Percentiles rank a stretch among this genome's conserved stretches.
Conservation (phyloP, 164 flowering plant species). For the Warburgia ugandensis region DNA sequence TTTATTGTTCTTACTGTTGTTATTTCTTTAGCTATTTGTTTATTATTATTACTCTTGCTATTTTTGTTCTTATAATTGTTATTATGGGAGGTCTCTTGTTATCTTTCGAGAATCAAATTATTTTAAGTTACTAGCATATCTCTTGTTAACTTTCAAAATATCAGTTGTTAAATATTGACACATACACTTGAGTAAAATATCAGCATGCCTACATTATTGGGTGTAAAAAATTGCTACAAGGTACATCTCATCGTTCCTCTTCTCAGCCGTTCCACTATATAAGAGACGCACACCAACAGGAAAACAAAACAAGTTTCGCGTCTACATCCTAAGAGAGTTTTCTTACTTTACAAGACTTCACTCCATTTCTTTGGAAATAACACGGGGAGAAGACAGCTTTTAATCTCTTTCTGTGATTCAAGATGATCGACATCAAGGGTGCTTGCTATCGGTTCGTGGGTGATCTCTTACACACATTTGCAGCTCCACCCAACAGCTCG, state of each 20-base stretch:
- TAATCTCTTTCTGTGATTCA: neutral
- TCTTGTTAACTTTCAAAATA: neutral
- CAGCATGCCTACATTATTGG: too few relatives aligned
- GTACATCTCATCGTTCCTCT: neutral
- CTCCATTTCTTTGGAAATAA: too few relatives aligned
- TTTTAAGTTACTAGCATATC: neutral
- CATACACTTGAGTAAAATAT: neutral
- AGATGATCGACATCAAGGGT: conserved; percentile 16
- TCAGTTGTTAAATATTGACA: neutral
- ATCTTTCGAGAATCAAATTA: neutral
- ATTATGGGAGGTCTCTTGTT: too few relatives aligned
- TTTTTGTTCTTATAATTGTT: too few relatives aligned
- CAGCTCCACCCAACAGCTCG: neutral
- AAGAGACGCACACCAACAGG: neutral
- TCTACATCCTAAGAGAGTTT: neutral
- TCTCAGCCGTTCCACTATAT: conserved; percentile 2
- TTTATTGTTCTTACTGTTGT: too few relatives aligned
- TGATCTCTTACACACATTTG: conserved; percentile 10
- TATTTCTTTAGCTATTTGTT: too few relatives aligned
- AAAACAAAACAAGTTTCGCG: neutral
- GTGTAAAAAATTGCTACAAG: too few relatives aligned
- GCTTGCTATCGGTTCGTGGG: conserved; percentile 13
- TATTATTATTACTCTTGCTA: too few relatives aligned
- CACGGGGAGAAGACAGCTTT: too few relatives aligned
- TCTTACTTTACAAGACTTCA: neutral